Evolutionary conservation across 148 eudicot species (phyloP), one percentile per base, ranked within the genome.

Genomic region (Rhododendron griersonianum): DNA sequence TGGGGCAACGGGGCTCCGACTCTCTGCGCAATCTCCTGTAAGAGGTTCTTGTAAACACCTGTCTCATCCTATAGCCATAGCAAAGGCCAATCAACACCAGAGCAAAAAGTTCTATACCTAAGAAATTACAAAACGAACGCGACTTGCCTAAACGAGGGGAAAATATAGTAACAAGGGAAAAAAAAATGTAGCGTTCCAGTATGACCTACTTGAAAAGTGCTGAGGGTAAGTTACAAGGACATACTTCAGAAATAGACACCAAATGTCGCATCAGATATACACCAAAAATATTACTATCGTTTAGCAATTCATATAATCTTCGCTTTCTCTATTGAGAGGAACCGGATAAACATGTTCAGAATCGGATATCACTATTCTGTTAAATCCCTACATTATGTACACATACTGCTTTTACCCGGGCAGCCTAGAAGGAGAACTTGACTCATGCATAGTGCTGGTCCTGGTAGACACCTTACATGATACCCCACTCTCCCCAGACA

Each of bases 1-100:
- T 88, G 90, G 0, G 95, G 98, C 89, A 94, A 91, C 61, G 95
- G 93, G 73, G 95, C 91, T 84, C 94, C 98, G 23, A 94, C 98
- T 90, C 98, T 89, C 88, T 94, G 98, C n/a, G 95, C 86, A 88
- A 94, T 90, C 90, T 92, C 98, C 86, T 94, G 98, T 85, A 94
- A 78, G 41, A 93, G 94, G 85, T 93, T 94, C 88, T 94, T 94
- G 88, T 93, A 94, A 77, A 92, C 94, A 57, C 97, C 97, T 5
- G 95, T 94, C 86, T 94, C 98, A 86, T 94, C 98, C 98, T 94
- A 41, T 23, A 81, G 84, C 47, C 59, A 90, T 59, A 28, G 69
- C 37, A 81, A 88, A 69, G 51, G 30, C 74, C 33, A 76, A 80
- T 88, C 88, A 89, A 85, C 77, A 61, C 45, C 73, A 44, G 45